Evolutionary conservation across 768 basidiomycete genomes (phyloP).

Genomic region (Tylopilus rubrobrunneus): DNA sequence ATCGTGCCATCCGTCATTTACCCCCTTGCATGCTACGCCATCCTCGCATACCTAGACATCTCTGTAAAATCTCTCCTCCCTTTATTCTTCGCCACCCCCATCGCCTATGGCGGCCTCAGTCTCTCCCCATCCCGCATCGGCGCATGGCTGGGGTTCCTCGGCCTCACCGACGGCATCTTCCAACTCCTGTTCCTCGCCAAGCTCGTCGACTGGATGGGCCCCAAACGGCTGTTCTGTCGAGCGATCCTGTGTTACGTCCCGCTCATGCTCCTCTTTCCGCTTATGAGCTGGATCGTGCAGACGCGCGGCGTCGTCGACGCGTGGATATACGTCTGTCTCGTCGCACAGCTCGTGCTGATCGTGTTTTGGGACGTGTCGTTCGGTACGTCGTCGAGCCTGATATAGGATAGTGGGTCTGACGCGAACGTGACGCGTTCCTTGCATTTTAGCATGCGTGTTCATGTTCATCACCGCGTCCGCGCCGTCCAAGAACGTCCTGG

Average conservation of each 20-base stretch:
- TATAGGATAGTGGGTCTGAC: too few species aligned
- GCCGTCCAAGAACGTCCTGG: slow-evolving; percentile 50
- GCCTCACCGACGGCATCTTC: slow-evolving; percentile 36
- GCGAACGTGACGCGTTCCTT: too few species aligned
- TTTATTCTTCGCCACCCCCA: slow-evolving; percentile 38
- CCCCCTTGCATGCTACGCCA: slow-evolving; percentile 32
- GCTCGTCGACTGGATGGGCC: slow-evolving; percentile 34
- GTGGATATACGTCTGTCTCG: slow-evolving; percentile 39
- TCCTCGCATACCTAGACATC: slow-evolving; percentile 37
- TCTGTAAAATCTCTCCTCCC: slow-evolving; percentile 36
- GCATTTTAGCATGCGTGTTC: slow-evolving; percentile 50
- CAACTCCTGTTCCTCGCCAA: slow-evolving; percentile 37
- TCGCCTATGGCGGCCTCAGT: slow-evolving; percentile 37
- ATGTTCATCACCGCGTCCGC: slow-evolving; percentile 63
- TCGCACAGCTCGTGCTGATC: slow-evolving; percentile 22
- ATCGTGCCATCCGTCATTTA: slow-evolving; percentile 31
- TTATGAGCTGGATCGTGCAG: slow-evolving; percentile 35
- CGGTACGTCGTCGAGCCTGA: slow-evolving; percentile 38
- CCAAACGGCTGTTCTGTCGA: slow-evolving; percentile 29
- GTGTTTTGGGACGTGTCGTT: slow-evolving; percentile 52
- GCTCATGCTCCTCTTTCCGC: slow-evolving; percentile 27
- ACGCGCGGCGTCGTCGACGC: slow-evolving; percentile 36
- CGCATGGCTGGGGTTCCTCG: slow-evolving; percentile 32
- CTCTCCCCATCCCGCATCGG: slow-evolving; percentile 38
- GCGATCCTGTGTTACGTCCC: slow-evolving; percentile 22